These are phyloP conservation scores for Salix viminalis DNA, from an alignment of 345 rosid genomes.

Conservation along the genomic window DNA sequence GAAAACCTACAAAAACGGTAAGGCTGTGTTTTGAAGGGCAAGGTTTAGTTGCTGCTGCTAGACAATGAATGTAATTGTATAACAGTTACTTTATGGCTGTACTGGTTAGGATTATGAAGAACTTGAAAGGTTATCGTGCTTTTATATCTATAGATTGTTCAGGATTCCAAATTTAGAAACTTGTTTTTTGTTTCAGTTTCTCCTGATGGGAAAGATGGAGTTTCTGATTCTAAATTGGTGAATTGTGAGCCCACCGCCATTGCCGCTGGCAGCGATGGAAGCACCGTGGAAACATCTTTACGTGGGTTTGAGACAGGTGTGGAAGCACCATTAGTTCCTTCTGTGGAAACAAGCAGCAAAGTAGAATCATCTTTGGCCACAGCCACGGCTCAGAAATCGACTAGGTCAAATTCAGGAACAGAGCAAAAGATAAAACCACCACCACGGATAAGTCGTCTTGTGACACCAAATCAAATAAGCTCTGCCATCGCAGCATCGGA, in stretches of 20 bases:
- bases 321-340: slow-evolving; percentile 21
- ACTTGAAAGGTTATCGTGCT: no score
- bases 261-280: slow-evolving; percentile 22
- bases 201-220: slow-evolving; percentile 20
- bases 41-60: no score
- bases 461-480: slow-evolving; percentile 48
- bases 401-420: slow-evolving; percentile 19
- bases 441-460: not conserved
- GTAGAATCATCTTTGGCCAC: slow-evolving; percentile 21
- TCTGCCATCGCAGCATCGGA: slow-evolving; percentile 55
- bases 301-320: not conserved
- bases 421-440: slow-evolving; percentile 18
- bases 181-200: slow-evolving; percentile 33
- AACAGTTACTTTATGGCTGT: no score
- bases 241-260: slow-evolving; percentile 10
- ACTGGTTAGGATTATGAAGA: no score
- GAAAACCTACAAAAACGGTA: not conserved
- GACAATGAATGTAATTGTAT: no score
- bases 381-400: slow-evolving; percentile 31
- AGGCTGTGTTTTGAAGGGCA: not conserved
- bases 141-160: no score
- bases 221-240: slow-evolving; percentile 16
- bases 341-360: slow-evolving; percentile 16
- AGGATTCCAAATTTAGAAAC: not conserved
- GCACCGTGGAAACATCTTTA: slow-evolving; percentile 14